phyloP scores from a whole-genome alignment of 2,329 filamentous ascomycete genomes.

The Alternaria ventricosa region DNA sequence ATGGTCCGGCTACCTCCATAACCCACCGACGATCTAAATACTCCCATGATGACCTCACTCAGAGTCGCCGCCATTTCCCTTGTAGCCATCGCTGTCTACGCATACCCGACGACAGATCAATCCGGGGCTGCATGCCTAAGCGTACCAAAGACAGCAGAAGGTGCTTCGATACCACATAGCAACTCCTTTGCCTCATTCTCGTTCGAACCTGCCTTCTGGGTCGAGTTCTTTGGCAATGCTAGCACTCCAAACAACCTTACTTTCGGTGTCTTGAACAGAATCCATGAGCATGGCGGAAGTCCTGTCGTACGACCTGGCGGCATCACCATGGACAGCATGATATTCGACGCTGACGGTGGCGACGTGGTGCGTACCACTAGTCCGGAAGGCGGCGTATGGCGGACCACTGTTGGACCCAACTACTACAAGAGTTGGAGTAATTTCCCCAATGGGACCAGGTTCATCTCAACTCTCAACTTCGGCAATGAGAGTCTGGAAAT shows the following conservation, averaged over 20 bases:
- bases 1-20: not conserved
- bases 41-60: not conserved
- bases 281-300: constrained; percentile 15
- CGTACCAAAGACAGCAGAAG: constrained; percentile 6
- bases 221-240: constrained; percentile 18
- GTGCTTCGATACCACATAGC: constrained; percentile 13
- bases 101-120: not conserved
- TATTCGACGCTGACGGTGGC: constrained; percentile 6
- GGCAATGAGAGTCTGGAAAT: constrained; percentile 15
- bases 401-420: constrained; percentile 12
- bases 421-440: constrained; percentile 18
- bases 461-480: constrained; percentile 18
- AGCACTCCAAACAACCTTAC: constrained; percentile 13
- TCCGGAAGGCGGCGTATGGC: constrained; percentile 11
- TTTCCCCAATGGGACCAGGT: constrained; percentile 14
- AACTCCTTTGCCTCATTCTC: constrained; percentile 19
- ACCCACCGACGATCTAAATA: not conserved
- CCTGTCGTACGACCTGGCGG: constrained; percentile 17
- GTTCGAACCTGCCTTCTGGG: constrained; percentile 18
- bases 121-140: not conserved
- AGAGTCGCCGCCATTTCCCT: not conserved
- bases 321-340: constrained; percentile 19
- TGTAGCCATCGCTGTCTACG: not conserved
- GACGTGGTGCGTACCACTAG: constrained; percentile 15
- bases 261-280: constrained; percentile 4